A percentile compares a stretch with the other conserved stretches of the same genome.
These are phyloP conservation scores for Oehlia diaphana DNA, from an alignment of 192 early-diverging fungal species.

Conservation along the genomic window DNA sequence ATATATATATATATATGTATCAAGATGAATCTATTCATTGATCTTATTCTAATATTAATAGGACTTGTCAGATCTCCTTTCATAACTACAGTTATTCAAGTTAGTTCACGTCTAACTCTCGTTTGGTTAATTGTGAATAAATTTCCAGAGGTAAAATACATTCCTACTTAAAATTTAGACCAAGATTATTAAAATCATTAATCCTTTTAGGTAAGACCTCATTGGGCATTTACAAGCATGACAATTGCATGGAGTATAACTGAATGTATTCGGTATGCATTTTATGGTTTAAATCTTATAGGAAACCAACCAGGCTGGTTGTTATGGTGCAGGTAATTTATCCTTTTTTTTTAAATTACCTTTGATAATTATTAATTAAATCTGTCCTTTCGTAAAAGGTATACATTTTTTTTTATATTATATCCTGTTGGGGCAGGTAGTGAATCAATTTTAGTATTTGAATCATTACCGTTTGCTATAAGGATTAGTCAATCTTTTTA, in stretches of 20 bases:
- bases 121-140: slow-evolving; percentile 77
- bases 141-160: slow-evolving; percentile 60
- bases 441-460: slow-evolving; percentile 78
- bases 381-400: slow-evolving; percentile 50
- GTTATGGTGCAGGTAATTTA: slow-evolving; percentile 55
- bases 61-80: slow-evolving; percentile 84
- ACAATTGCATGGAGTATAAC: slow-evolving; percentile 89
- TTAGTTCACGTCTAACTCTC: slow-evolving; percentile 81
- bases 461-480: slow-evolving; percentile 63
- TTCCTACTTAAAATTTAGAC: neutral
- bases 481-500: slow-evolving; percentile 55
- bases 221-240: slow-evolving; percentile 78
- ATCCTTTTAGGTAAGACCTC: slow-evolving; percentile 28
- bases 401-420: slow-evolving; percentile 92
- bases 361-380: neutral
- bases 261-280: slow-evolving; percentile 90
- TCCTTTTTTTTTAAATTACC: neutral
- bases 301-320: slow-evolving; percentile 57
- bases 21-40: neutral
- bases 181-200: neutral
- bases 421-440: slow-evolving; percentile 89
- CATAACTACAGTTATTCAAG: slow-evolving; percentile 81
- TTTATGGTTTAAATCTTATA: slow-evolving; percentile 77
- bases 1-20: too few relatives aligned
- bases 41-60: neutral